phyloP scores from a whole-genome alignment of 441 rosid genomes.

The Flueggea neowawraea region DNA sequence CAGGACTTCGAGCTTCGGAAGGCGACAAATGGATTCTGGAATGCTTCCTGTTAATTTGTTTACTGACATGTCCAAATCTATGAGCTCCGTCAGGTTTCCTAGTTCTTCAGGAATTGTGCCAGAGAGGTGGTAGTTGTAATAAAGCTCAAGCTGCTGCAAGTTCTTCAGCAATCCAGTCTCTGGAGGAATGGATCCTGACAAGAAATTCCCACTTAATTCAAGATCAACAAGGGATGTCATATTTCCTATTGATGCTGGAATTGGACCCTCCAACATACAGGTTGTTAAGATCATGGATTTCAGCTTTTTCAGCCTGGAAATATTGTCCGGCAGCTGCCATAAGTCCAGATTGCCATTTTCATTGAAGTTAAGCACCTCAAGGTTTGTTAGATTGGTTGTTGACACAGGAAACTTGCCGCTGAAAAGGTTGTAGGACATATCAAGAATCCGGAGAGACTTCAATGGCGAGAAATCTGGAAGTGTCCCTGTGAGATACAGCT shows the following conservation, averaged over 20 bases:
- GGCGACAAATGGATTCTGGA: slow-evolving; percentile 73
- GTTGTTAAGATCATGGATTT: slow-evolving; percentile 62
- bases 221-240: slow-evolving; percentile 85
- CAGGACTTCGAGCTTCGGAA: slow-evolving; percentile 72
- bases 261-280: slow-evolving; percentile 57
- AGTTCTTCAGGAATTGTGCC: slow-evolving; percentile 83
- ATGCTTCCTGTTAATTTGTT: slow-evolving; percentile 66
- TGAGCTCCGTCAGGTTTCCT: slow-evolving; percentile 84
- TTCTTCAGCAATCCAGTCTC: slow-evolving; percentile 76
- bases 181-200: slow-evolving; percentile 61
- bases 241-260: slow-evolving; percentile 74
- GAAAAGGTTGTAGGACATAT: slow-evolving; percentile 78
- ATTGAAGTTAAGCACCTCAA: slow-evolving; percentile 68
- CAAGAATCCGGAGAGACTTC: slow-evolving; percentile 58
- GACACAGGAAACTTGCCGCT: slow-evolving; percentile 76
- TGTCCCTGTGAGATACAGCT: slow-evolving; percentile 34
- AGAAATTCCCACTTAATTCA: slow-evolving; percentile 77
- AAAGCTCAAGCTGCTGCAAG: slow-evolving; percentile 74
- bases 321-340: slow-evolving; percentile 72
- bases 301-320: slow-evolving; percentile 63
- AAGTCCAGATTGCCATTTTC: slow-evolving; percentile 48
- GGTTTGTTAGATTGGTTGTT: slow-evolving; percentile 61
- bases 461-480: slow-evolving; percentile 76
- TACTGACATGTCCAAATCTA: slow-evolving; percentile 87
- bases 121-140: slow-evolving; percentile 67